Evolutionary conservation across 306 rosid genomes (phyloP).

Genomic region (Calophaca sinica): DNA sequence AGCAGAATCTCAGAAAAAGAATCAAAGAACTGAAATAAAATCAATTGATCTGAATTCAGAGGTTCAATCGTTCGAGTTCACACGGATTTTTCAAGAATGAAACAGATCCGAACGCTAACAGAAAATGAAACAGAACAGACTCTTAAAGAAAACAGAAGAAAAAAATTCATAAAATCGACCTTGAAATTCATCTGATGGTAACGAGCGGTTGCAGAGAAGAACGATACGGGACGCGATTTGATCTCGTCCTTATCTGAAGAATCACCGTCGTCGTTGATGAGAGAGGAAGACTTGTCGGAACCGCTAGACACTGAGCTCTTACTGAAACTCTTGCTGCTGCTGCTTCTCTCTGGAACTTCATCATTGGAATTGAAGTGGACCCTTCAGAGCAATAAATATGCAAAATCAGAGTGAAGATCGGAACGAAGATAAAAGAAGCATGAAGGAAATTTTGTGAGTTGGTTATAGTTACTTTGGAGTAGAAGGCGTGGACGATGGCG

Average conservation of each 20-base stretch:
- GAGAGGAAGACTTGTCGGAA: conserved; percentile 55
- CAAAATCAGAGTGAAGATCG: conserved; percentile 42
- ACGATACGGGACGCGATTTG: conserved; percentile 44
- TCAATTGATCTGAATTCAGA: neutral
- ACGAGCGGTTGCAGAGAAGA: conserved; percentile 51
- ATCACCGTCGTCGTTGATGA: conserved; percentile 49
- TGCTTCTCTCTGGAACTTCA: conserved; percentile 44
- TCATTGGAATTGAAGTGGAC: conserved; percentile 39
- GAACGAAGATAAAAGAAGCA: neutral
- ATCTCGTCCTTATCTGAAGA: conserved; percentile 50
- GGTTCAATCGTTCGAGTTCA: neutral
- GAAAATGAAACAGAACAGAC: conserved; percentile 27
- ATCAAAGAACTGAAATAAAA: conserved; percentile 8
- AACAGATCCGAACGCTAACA: neutral
- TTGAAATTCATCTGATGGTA: conserved; percentile 60
- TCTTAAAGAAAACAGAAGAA: neutral
- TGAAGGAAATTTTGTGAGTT: neutral
- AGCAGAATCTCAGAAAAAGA: neutral
- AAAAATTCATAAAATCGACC: conserved; percentile 42
- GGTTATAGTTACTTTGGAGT: conserved; percentile 50
- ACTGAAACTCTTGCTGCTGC: conserved; percentile 39
- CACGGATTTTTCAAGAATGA: neutral
- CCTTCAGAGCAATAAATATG: conserved; percentile 47
- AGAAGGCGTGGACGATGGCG: conserved; percentile 13
- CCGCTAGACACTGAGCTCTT: conserved; percentile 44